Evolutionary conservation across 139 green algal species (phyloP).

Genomic region (Coelastrella sp.): DNA sequence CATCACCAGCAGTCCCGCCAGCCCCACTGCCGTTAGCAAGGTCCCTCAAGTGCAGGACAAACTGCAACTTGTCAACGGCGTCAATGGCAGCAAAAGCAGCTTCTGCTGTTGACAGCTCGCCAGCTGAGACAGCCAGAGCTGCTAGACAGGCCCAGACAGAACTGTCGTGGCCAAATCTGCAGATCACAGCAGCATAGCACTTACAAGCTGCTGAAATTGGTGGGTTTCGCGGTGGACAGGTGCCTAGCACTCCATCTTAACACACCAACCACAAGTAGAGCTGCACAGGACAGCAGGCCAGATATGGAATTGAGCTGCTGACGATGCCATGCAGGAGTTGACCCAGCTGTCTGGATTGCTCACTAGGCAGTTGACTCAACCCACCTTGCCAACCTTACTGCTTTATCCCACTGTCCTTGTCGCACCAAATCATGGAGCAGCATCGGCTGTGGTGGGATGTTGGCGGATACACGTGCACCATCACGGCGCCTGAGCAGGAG

Average conservation of each 20-base stretch:
- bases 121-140: slow-evolving; percentile 71
- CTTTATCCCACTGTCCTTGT: slow-evolving; percentile 77
- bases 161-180: slow-evolving; percentile 59
- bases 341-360: not conserved
- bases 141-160: slow-evolving; percentile 85
- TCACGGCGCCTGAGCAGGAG: slow-evolving; percentile 67
- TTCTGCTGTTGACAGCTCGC: slow-evolving; percentile 82
- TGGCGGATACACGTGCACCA: slow-evolving; percentile 66
- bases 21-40: not conserved
- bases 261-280: too few species aligned
- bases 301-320: too few species aligned
- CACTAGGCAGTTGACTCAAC: not conserved
- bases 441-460: slow-evolving; percentile 63
- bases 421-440: slow-evolving; percentile 75
- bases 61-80: slow-evolving; percentile 77
- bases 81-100: slow-evolving; percentile 74
- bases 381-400: slow-evolving; percentile 74
- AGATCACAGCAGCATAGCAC: not conserved
- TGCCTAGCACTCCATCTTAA: too few species aligned
- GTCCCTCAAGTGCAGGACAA: slow-evolving; percentile 51
- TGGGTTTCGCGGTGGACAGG: too few species aligned
- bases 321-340: too few species aligned
- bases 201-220: too few species aligned
- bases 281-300: too few species aligned
- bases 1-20: not conserved